Evolutionary conservation across 768 basidiomycete species (phyloP).

Genomic region (Harrya chromipes): DNA sequence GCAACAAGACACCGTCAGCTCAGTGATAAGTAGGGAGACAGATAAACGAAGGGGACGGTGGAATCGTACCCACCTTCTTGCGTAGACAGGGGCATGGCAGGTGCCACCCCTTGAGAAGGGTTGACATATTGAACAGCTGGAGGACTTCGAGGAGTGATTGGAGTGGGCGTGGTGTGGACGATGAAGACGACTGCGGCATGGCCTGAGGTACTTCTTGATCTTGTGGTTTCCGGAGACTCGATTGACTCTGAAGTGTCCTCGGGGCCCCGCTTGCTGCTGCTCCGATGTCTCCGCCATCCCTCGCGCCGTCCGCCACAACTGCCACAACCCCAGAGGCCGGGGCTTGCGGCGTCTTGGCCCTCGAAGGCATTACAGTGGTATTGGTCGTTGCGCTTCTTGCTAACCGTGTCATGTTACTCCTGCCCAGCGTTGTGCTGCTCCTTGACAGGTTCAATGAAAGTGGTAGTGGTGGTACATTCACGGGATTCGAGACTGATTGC

Average conservation of each 20-base stretch:
- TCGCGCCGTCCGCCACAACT: conserved; percentile 17
- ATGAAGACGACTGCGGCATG: not conserved
- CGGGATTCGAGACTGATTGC: conserved; percentile 20
- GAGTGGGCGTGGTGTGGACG: too few species aligned
- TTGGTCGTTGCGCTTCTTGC: conserved; percentile 6
- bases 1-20: conserved; percentile 4
- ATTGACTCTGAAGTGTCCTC: conserved; percentile 21
- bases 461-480: conserved; percentile 13
- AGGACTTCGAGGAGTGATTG: not conserved
- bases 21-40: not conserved
- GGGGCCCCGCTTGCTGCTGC: conserved; percentile 4
- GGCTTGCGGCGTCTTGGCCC: conserved; percentile 6
- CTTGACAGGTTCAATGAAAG: conserved; percentile 28
- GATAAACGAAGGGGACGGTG: not conserved
- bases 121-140: not conserved
- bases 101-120: not conserved
- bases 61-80: conserved; percentile 6
- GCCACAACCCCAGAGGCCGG: not conserved
- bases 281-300: conserved; percentile 46
- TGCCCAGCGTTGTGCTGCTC: conserved; percentile 37
- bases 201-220: not conserved
- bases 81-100: not conserved
- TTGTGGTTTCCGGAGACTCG: conserved; percentile 8
- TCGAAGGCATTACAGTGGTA: not conserved
- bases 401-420: conserved; percentile 1